These are phyloP conservation scores for Xylaria venustula DNA, from an alignment of 495 filamentous ascomycete genomes.

Conservation along the genomic window DNA sequence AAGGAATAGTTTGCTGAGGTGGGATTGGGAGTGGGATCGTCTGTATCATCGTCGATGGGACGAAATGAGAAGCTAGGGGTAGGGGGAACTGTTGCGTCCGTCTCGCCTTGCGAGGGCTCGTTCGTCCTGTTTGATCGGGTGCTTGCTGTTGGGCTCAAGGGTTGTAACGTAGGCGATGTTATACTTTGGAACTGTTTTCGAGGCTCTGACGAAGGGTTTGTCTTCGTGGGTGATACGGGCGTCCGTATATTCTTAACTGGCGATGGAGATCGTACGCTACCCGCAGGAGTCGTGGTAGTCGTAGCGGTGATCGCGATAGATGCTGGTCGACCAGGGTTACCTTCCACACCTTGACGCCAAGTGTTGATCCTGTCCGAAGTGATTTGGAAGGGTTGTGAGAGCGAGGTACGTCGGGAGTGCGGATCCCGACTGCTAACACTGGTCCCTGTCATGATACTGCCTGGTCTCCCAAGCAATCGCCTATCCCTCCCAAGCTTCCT, in stretches of 20 bases:
- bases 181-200: slow-evolving; percentile 39
- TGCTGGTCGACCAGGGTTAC: slow-evolving; percentile 30
- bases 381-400: slow-evolving; percentile 44
- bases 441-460: slow-evolving; percentile 54
- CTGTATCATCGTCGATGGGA: slow-evolving; percentile 27
- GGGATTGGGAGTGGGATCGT: slow-evolving; percentile 26
- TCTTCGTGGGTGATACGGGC: slow-evolving; percentile 14
- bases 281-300: slow-evolving; percentile 30
- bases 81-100: slow-evolving; percentile 25
- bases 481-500: slow-evolving; percentile 56
- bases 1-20: slow-evolving; percentile 34
- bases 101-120: slow-evolving; percentile 15
- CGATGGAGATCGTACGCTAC: slow-evolving; percentile 49
- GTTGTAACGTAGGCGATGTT: slow-evolving; percentile 17
- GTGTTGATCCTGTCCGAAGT: slow-evolving; percentile 84
- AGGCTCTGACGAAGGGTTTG: slow-evolving; percentile 40
- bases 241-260: slow-evolving; percentile 43
- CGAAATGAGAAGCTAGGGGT: slow-evolving; percentile 42
- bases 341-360: slow-evolving; percentile 79
- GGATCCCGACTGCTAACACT: slow-evolving; percentile 50
- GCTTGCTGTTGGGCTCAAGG: slow-evolving; percentile 18
- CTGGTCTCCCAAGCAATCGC: slow-evolving; percentile 60
- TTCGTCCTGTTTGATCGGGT: slow-evolving; percentile 15
- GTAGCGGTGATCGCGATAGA: slow-evolving; percentile 23
- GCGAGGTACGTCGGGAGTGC: slow-evolving; percentile 56